Evolutionary conservation across 2,329 filamentous ascomycete genomes (phyloP).

Genomic region (Fusarium stilboides): DNA sequence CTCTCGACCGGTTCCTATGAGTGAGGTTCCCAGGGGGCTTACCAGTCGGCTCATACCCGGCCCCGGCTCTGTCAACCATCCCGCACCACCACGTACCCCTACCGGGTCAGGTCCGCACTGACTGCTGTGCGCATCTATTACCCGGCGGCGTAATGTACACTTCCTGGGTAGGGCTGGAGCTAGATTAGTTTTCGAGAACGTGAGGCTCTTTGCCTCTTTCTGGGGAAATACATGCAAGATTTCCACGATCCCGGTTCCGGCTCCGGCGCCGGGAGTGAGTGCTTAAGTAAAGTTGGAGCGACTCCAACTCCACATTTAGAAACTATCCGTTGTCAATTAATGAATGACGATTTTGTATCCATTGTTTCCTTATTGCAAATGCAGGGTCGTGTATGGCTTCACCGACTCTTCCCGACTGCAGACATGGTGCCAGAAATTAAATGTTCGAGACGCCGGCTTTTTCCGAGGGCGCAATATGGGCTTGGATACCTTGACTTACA

Average conservation of each 20-base stretch:
- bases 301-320: slow-evolving; percentile 11
- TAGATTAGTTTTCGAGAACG: background rate
- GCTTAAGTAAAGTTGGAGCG: background rate
- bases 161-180: background rate
- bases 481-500: background rate
- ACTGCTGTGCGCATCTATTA: background rate
- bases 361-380: slow-evolving; percentile 2
- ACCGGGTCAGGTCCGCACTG: slow-evolving; percentile 1
- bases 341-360: slow-evolving; percentile 8
- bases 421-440: slow-evolving; percentile 6
- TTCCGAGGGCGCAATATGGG: slow-evolving; percentile 8
- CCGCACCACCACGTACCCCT: background rate
- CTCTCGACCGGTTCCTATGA: slow-evolving; percentile 5
- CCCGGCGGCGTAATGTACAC: background rate
- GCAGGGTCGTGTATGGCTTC: background rate
- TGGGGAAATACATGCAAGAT: slow-evolving; percentile 38
- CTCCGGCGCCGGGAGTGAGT: slow-evolving; percentile 35
- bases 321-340: slow-evolving; percentile 3
- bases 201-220: slow-evolving; percentile 39
- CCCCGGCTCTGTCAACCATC: slow-evolving; percentile 16
- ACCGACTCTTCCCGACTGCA: slow-evolving; percentile 30
- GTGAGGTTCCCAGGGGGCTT: slow-evolving; percentile 5
- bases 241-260: slow-evolving; percentile 30
- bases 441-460: background rate
- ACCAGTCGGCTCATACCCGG: slow-evolving; percentile 42